A percentile compares a stretch with the other conserved stretches of the same genome.
phyloP scores from a whole-genome alignment of 1,139 yeast genomes.

The Geotrichum europaeum region DNA sequence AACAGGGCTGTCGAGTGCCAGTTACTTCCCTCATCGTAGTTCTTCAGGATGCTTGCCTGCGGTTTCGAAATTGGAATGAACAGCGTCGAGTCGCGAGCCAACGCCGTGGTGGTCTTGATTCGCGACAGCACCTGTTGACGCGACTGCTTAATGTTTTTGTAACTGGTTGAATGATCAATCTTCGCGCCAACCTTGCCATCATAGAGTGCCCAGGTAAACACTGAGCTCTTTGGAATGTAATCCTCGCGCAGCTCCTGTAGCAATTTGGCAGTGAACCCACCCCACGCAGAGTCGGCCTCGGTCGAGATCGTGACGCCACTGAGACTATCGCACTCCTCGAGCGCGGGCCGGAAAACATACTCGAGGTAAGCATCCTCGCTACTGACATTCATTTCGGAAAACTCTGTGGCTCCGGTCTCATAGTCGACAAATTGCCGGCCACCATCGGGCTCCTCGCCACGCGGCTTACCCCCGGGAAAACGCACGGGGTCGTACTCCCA shows the following conservation, averaged over 20 bases:
- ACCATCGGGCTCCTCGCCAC: slow-evolving; percentile 34
- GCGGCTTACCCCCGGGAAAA: slow-evolving; percentile 39
- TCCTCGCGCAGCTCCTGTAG: slow-evolving; percentile 61
- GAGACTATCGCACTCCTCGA: slow-evolving; percentile 75
- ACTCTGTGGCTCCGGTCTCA: slow-evolving; percentile 48
- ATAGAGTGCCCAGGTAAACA: slow-evolving; percentile 54
- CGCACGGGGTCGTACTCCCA: slow-evolving; percentile 48
- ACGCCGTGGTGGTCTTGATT: slow-evolving; percentile 43
- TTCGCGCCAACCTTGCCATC: slow-evolving; percentile 21
- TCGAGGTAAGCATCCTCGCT: slow-evolving; percentile 47
- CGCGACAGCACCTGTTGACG: slow-evolving; percentile 36
- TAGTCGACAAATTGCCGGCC: slow-evolving; percentile 38
- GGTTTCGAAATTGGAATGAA: slow-evolving; percentile 45
- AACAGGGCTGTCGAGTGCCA: slow-evolving; percentile 31
- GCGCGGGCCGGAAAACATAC: slow-evolving; percentile 49
- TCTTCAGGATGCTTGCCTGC: slow-evolving; percentile 6
- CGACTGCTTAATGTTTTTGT: slow-evolving; percentile 17
- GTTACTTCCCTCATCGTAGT: slow-evolving; percentile 21
- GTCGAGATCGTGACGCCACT: slow-evolving; percentile 64
- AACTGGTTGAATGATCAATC: slow-evolving; percentile 1
- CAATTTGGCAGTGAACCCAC: slow-evolving; percentile 59
- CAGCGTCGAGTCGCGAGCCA: slow-evolving; percentile 44
- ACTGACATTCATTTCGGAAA: slow-evolving; percentile 31
- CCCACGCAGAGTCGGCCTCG: slow-evolving; percentile 77
- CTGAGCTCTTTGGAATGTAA: slow-evolving; percentile 52